phyloP scores from a whole-genome alignment of 768 basidiomycete species.

The Leccinum longicurvipes region DNA sequence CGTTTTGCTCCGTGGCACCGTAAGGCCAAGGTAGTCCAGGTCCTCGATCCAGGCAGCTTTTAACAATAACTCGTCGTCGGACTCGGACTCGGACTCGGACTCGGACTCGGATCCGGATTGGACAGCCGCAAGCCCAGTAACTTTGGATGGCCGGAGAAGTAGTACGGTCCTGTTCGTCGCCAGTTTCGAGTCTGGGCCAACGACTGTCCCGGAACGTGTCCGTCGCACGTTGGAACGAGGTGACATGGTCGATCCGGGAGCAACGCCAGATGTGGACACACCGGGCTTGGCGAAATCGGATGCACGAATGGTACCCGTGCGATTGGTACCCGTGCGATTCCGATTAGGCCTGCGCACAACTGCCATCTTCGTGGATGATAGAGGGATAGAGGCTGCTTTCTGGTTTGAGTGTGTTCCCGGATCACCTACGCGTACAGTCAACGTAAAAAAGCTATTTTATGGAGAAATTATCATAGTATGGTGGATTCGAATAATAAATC shows the following conservation, averaged over 20 bases:
- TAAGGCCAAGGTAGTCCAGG: constrained; percentile 20
- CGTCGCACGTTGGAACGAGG: constrained; percentile 31
- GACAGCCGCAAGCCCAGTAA: background rate
- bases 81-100: too few relatives aligned
- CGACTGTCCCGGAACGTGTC: constrained; percentile 49
- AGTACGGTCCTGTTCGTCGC: constrained; percentile 3
- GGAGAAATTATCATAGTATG: background rate
- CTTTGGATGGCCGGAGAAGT: background rate
- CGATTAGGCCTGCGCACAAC: constrained; percentile 14
- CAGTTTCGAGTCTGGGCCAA: constrained; percentile 30
- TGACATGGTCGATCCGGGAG: background rate
- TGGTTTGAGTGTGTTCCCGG: constrained; percentile 9
- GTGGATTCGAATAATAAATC: background rate
- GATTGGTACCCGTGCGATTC: too few relatives aligned
- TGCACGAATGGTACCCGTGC: constrained; percentile 45
- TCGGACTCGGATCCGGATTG: constrained; percentile 11
- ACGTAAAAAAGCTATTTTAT: background rate
- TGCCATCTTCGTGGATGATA: constrained; percentile 13
- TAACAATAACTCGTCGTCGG: constrained; percentile 26
- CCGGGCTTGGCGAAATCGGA: constrained; percentile 37
- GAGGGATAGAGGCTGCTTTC: background rate
- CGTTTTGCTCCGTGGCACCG: background rate
- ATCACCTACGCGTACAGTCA: constrained; percentile 13
- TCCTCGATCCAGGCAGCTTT: constrained; percentile 21
- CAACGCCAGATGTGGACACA: constrained; percentile 3